Conservation (phyloP, 2,329 filamentous ascomycete genomes). For the Colletotrichum incanum region DNA sequence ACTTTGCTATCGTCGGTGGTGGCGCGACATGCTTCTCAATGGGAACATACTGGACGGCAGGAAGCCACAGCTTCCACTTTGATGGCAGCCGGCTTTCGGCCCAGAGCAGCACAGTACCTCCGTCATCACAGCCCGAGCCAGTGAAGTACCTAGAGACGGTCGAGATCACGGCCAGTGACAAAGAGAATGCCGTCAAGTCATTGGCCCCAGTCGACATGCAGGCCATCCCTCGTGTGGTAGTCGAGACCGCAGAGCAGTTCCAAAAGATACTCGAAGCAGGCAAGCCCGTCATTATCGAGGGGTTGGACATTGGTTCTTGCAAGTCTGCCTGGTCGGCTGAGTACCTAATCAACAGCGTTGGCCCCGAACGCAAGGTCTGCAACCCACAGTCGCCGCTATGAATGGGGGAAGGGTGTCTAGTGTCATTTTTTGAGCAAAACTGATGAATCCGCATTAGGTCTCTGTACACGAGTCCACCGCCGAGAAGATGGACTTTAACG, state of each 20-base stretch:
- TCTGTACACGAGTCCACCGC: constrained; percentile 80
- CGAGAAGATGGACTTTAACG: constrained; percentile 83
- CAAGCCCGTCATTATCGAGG: constrained; percentile 77
- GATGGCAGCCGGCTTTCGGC: background rate
- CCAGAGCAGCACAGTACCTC: background rate
- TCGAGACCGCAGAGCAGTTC: constrained; percentile 73
- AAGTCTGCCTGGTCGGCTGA: constrained; percentile 76
- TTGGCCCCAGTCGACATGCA: background rate
- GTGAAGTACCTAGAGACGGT: constrained; percentile 23
- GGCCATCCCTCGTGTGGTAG: constrained; percentile 65
- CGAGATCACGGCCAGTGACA: constrained; percentile 29
- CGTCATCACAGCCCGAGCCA: background rate
- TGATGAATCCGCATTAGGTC: constrained; percentile 63
- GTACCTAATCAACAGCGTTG: constrained; percentile 77
- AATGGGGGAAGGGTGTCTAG: background rate
- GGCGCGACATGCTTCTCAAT: constrained; percentile 93
- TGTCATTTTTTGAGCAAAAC: background rate
- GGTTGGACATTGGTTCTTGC: constrained; percentile 69
- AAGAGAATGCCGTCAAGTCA: constrained; percentile 42
- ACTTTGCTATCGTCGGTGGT: constrained; percentile 79
- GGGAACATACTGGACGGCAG: constrained; percentile 86
- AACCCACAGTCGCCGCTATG: background rate
- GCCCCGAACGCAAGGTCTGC: constrained; percentile 71
- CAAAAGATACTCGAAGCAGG: constrained; percentile 69
- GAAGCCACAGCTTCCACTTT: constrained; percentile 62